Conservation (phyloP, 1,284 basidiomycete genomes). For the Exsudoporus floridanus region DNA sequence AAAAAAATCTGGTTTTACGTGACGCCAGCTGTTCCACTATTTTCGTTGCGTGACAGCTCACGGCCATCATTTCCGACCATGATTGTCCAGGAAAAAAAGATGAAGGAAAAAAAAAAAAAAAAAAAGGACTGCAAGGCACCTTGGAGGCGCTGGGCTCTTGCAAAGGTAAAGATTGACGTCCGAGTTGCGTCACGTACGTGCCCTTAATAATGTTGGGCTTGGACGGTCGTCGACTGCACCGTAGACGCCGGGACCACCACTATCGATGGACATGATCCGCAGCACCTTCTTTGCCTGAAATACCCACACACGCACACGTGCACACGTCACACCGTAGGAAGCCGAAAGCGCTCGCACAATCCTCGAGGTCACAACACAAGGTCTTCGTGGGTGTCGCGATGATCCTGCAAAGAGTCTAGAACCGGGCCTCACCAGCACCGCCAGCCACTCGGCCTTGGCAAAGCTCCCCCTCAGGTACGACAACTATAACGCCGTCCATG, state of each 20-base stretch:
- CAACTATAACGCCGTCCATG: conserved; percentile 3
- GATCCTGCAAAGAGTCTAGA: background rate
- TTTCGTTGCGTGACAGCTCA: background rate
- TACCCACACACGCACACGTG: background rate
- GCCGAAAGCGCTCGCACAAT: background rate
- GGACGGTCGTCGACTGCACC: too few relatives aligned
- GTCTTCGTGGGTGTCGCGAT: background rate
- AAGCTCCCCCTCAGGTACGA: conserved; percentile 6
- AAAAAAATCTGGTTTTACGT: too few relatives aligned
- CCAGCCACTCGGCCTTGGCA: conserved; percentile 9
- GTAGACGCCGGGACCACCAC: background rate
- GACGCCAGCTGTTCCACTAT: too few relatives aligned
- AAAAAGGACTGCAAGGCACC: too few relatives aligned
- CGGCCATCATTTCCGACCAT: background rate
- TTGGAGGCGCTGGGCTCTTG: background rate
- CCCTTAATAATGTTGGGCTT: conserved; percentile 6
- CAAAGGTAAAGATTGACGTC: conserved; percentile 20
- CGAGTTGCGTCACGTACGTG: conserved; percentile 5
- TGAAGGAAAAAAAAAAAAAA: too few relatives aligned
- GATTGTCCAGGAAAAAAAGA: too few relatives aligned
- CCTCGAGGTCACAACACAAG: background rate
- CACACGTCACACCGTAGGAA: background rate
- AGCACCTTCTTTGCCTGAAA: background rate
- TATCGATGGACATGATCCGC: background rate
- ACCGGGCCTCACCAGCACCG: background rate